A percentile compares a stretch with the other conserved stretches of the same genome.
Evolutionary conservation across 2,329 filamentous ascomycete genomes (phyloP).

Genomic region (Pseudocercospora fijiensis): DNA sequence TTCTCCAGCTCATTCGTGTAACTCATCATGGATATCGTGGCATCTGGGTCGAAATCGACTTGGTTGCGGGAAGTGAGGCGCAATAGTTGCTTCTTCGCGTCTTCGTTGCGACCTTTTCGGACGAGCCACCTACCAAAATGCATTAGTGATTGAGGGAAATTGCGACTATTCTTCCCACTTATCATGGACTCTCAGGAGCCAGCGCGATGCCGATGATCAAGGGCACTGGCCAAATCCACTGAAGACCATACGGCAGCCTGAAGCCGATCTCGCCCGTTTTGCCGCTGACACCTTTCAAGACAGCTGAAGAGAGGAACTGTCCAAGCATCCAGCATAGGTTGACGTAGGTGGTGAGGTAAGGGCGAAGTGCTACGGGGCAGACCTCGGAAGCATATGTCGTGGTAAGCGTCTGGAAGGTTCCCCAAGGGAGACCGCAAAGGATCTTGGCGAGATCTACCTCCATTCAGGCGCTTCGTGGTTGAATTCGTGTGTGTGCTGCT

Average conservation of each 20-base stretch:
- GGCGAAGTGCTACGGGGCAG: constrained; percentile 57
- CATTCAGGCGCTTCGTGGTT: no score
- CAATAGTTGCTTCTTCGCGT: constrained; percentile 31
- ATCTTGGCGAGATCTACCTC: constrained; percentile 41
- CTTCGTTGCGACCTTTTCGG: constrained; percentile 33
- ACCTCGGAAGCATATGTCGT: constrained; percentile 68
- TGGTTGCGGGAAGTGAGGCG: constrained; percentile 46
- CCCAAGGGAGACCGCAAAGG: constrained; percentile 42
- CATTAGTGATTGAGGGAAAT: no score
- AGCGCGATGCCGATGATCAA: constrained; percentile 31
- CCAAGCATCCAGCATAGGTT: constrained; percentile 64
- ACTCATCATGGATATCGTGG: constrained; percentile 88
- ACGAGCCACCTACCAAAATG: constrained; percentile 31
- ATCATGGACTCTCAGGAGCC: constrained; percentile 38
- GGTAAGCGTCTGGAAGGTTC: constrained; percentile 37
- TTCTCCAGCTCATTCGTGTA: constrained; percentile 55
- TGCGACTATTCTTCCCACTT: neutral
- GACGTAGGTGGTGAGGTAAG: constrained; percentile 59
- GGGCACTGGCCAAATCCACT: constrained; percentile 44
- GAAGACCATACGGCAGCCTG: constrained; percentile 45
- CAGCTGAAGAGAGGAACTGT: constrained; percentile 52
- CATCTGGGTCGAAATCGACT: constrained; percentile 73
- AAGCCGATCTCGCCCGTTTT: constrained; percentile 39
- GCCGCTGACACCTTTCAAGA: constrained; percentile 34
- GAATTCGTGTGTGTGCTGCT: no score